Base-by-base conservation (phyloP, 305 asterid genomes). In the Fraxinus platypoda region DNA sequence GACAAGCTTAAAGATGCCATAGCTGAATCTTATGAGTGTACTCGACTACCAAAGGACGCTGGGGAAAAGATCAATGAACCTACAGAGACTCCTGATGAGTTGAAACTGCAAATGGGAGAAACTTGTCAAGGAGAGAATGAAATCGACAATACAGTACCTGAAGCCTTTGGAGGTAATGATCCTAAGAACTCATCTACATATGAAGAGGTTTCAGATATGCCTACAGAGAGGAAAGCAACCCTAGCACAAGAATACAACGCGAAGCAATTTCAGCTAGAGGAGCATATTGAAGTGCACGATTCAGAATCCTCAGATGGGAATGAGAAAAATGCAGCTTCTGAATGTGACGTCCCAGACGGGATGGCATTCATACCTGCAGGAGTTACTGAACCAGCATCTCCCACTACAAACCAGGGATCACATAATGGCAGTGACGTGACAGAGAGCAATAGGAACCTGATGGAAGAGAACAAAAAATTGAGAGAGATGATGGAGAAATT, bases 401-500 rank as follows among this genome's bases (percentile, higher is more conserved):
- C 83, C 15, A 38, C 83, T 15, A 75, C 46, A 4, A 76, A 84
- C 79, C 79, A 81, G 79, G 38, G 5, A 46, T 62, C 84, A 17
- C 68, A 21, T 26, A 57, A 54, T 23, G 46, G 75, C 68, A 84
- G 59, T 21, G 85, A 80, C 6, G 17, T 41, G 78, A 75, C 25
- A 33, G 90, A 85, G 64, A 43, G 80, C 31, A 88, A 87, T 11
- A 74, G 78, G 81, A 90, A 84, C 70, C 84, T 88, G 86, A 37
- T 90, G 1, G 93, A 89, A 76, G 98, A 93, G 82, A 92, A 93
- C 1, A 91, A 90, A 35, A 90, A 80, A 86, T 30, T 93, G 85
- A 89, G 91, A 78, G 90, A 85, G 77, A 84, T 88, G 88, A 85
- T 93, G 91, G 94, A 88, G 87, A 87, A 89, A 46, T 73, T 91